Conservation (phyloP, 2,329 filamentous ascomycete genomes). For the Hawksworthiomyces lignivorus region DNA sequence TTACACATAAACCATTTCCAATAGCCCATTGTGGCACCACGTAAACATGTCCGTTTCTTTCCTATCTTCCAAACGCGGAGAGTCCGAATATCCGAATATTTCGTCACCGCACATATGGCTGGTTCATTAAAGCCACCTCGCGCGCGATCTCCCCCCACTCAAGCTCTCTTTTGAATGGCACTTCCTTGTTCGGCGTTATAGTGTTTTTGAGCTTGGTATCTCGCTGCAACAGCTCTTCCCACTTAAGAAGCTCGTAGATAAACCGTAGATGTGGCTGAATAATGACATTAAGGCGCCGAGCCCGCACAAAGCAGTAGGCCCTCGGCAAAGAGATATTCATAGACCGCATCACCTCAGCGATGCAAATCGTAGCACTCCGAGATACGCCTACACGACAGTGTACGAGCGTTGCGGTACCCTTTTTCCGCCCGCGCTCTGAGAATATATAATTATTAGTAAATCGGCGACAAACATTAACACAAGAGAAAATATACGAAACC, state of each 20-base stretch:
- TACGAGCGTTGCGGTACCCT: constrained; percentile 79
- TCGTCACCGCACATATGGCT: constrained; percentile 68
- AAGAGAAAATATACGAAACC: constrained; percentile 1
- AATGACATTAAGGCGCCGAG: constrained; percentile 88
- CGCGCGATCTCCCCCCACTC: constrained; percentile 86
- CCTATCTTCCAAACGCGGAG: neutral
- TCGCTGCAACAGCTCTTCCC: constrained; percentile 78
- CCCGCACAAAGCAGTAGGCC: constrained; percentile 94
- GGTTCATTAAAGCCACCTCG: constrained; percentile 93
- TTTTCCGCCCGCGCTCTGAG: constrained; percentile 67
- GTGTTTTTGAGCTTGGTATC: constrained; percentile 20
- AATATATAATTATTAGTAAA: neutral
- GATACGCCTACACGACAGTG: constrained; percentile 96
- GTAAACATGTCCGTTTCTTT: neutral
- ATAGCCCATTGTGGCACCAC: neutral
- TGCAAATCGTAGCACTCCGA: constrained; percentile 92
- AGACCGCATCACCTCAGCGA: constrained; percentile 93
- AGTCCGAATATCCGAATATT: constrained; percentile 5
- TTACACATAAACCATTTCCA: neutral
- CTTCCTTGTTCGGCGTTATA: constrained; percentile 5
- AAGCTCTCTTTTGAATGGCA: constrained; percentile 60
- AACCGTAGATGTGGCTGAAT: constrained; percentile 96
- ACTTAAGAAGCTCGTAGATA: constrained; percentile 89
- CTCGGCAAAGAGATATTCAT: constrained; percentile 75
- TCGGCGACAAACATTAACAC: constrained; percentile 5